Conservation (phyloP, 768 basidiomycete genomes). For the Scleroderma citrinum region DNA sequence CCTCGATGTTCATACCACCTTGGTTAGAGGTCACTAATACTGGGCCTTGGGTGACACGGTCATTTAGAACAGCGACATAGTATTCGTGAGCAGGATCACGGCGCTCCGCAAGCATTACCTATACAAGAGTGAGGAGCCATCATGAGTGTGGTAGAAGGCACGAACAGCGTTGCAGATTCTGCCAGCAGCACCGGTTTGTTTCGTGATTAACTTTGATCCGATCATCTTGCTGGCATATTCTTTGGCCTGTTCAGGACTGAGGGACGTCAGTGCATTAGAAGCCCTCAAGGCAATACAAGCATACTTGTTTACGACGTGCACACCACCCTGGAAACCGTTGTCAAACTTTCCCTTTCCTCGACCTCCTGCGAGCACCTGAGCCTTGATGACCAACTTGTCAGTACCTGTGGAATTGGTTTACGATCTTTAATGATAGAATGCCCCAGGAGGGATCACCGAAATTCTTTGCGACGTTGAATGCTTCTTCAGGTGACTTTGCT, state of each 20-base stretch:
- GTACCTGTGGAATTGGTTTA: slow-evolving; percentile 40
- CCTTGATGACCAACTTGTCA: slow-evolving; percentile 90
- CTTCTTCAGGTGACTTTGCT: slow-evolving; percentile 87
- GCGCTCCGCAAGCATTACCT: slow-evolving; percentile 98
- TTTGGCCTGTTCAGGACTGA: slow-evolving; percentile 80
- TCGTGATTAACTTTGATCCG: slow-evolving; percentile 92
- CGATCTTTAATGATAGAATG: neutral
- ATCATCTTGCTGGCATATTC: slow-evolving; percentile 91
- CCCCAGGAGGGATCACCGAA: slow-evolving; percentile 54
- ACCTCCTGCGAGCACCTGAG: slow-evolving; percentile 97
- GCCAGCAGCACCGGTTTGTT: slow-evolving; percentile 92
- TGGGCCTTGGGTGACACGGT: slow-evolving; percentile 81
- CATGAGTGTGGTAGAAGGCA: slow-evolving; percentile 10
- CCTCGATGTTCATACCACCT: slow-evolving; percentile 99
- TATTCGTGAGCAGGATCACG: slow-evolving; percentile 93
- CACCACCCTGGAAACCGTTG: slow-evolving; percentile 95
- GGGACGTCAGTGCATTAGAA: slow-evolving; percentile 6
- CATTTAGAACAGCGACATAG: slow-evolving; percentile 95
- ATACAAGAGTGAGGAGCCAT: slow-evolving; percentile 9
- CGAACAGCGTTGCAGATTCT: slow-evolving; percentile 91
- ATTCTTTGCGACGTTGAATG: slow-evolving; percentile 79
- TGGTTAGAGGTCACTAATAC: slow-evolving; percentile 92
- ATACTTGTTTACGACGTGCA: slow-evolving; percentile 88
- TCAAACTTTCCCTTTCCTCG: slow-evolving; percentile 97
- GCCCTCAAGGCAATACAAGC: neutral